Percentiles rank a stretch among this genome's conserved stretches.
Evolutionary conservation across 2,329 filamentous ascomycete species (phyloP).

Genomic region (Dactylellina parvicollis): DNA sequence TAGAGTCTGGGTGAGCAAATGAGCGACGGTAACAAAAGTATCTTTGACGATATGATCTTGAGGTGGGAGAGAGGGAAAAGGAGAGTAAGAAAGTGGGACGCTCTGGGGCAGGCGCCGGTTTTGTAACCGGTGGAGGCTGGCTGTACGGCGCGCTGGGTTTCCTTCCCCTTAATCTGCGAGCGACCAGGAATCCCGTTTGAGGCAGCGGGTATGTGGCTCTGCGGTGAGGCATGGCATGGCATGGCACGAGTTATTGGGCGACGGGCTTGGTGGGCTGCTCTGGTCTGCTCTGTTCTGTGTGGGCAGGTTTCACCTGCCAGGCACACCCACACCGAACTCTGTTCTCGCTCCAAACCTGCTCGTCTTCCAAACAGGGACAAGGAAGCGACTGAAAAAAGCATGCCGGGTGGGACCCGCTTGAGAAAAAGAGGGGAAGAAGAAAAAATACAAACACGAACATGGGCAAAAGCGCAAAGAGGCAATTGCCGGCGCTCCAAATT

Average conservation of each 20-base stretch:
- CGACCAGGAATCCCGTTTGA: conserved; percentile 5
- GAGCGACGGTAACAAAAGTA: conserved; percentile 26
- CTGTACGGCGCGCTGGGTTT: conserved; percentile 22
- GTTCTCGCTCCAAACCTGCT: not conserved
- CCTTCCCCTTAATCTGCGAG: conserved; percentile 46
- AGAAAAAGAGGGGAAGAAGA: not conserved
- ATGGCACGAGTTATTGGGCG: too few relatives aligned
- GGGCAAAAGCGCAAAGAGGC: conserved; percentile 4
- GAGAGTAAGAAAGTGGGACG: conserved; percentile 10
- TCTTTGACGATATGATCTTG: conserved; percentile 15
- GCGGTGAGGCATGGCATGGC: conserved; percentile 23
- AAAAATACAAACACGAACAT: not conserved
- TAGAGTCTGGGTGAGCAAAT: conserved; percentile 48
- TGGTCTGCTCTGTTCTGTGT: too few relatives aligned
- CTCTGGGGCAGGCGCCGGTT: conserved; percentile 42
- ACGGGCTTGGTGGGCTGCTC: too few relatives aligned
- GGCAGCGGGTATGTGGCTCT: conserved; percentile 35
- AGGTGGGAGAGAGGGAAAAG: conserved; percentile 11
- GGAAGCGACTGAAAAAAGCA: conserved; percentile 12
- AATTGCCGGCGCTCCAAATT: conserved; percentile 20
- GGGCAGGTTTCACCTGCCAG: conserved; percentile 50
- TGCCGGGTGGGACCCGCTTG: not conserved
- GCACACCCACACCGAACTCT: conserved; percentile 18
- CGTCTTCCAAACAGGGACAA: conserved; percentile 23
- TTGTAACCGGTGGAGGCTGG: conserved; percentile 28